A percentile compares a stretch with the other conserved stretches of the same genome.
These are phyloP conservation scores for Diaporthe nobilis DNA, from an alignment of 2,329 filamentous ascomycete species.

Conservation along the genomic window DNA sequence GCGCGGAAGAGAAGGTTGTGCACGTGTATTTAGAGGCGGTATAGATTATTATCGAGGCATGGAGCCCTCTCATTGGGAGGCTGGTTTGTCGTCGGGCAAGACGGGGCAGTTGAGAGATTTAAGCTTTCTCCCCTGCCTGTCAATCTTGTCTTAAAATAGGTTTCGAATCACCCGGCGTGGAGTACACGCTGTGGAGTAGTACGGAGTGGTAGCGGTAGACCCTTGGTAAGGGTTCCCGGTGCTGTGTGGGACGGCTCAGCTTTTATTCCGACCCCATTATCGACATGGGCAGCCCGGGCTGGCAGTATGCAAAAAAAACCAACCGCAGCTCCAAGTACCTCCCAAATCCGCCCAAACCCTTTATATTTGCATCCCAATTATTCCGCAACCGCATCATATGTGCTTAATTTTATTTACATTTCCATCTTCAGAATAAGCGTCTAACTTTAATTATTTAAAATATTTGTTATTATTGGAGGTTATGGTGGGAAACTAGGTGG, in stretches of 20 bases:
- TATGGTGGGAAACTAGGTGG: no score
- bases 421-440: no score
- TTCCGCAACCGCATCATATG: no score
- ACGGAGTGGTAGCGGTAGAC: not conserved
- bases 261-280: not conserved
- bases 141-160: not conserved
- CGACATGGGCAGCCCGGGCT: not conserved
- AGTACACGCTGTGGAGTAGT: not conserved
- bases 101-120: slow-evolving; percentile 10
- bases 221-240: not conserved
- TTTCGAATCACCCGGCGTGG: slow-evolving; percentile 13
- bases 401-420: no score
- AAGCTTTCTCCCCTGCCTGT: slow-evolving; percentile 22
- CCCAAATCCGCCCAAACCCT: no score
- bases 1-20: not conserved
- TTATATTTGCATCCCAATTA: no score
- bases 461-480: no score
- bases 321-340: no score
- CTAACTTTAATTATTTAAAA: no score
- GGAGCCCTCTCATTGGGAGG: not conserved
- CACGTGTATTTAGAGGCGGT: not conserved
- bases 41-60: not conserved
- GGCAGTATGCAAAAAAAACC: no score
- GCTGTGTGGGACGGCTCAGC: not conserved
- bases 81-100: not conserved